Conservation (phyloP, 768 basidiomycete species). For the Trametes cubensis region DNA sequence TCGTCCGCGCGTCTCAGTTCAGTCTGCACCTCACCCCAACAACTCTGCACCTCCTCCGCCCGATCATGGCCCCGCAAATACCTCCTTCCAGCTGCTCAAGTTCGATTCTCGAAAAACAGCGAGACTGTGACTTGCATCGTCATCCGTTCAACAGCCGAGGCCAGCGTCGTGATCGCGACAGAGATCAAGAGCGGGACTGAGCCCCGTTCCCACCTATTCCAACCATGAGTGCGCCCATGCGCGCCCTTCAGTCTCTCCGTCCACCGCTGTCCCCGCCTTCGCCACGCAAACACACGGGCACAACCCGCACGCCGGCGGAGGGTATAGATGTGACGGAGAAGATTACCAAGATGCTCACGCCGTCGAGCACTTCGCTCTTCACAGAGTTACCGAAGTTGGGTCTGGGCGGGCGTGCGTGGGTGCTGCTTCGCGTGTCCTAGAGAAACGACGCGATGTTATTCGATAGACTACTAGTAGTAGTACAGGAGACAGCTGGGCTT, state of each 20-base stretch:
- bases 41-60: conserved; percentile 1
- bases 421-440: background rate
- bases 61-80: too few species aligned
- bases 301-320: background rate
- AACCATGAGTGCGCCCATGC: too few species aligned
- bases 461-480: too few species aligned
- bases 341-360: conserved; percentile 13
- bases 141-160: background rate
- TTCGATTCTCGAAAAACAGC: too few species aligned
- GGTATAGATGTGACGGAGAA: conserved; percentile 13
- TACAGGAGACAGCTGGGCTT: too few species aligned
- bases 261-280: conserved; percentile 4
- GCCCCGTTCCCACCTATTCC: conserved; percentile 3
- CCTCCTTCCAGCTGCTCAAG: too few species aligned
- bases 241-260: background rate
- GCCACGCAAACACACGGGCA: conserved; percentile 3
- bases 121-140: background rate
- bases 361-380: conserved; percentile 4
- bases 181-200: conserved; percentile 9
- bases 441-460: conserved; percentile 17
- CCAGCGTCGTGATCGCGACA: conserved; percentile 5
- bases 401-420: background rate
- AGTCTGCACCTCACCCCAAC: too few species aligned
- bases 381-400: background rate
- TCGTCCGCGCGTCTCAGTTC: too few species aligned